These are phyloP conservation scores for Macadamia tetraphylla DNA, from an alignment of 164 flowering plant genomes.

Conservation along the genomic window DNA sequence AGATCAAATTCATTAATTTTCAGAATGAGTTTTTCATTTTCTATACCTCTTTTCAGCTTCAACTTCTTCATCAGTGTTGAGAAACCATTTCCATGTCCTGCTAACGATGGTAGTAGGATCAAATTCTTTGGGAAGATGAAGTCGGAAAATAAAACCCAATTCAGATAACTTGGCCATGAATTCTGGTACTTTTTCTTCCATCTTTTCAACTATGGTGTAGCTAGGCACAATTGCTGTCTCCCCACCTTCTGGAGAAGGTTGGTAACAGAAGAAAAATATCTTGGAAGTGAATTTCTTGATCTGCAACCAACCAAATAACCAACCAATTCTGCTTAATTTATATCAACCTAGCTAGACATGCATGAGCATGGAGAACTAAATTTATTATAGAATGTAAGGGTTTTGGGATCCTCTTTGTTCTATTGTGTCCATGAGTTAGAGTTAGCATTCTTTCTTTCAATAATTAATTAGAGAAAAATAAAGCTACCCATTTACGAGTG, in stretches of 20 bases:
- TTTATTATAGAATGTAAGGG: too few relatives aligned
- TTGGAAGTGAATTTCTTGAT: not conserved
- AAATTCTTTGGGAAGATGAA: not conserved
- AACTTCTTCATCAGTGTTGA: not conserved
- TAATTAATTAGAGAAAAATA: too few relatives aligned
- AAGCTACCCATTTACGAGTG: too few relatives aligned
- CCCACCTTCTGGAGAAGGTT: not conserved
- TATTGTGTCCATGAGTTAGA: too few relatives aligned
- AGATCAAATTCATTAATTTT: too few relatives aligned
- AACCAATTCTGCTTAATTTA: too few relatives aligned
- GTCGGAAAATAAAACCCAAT: not conserved
- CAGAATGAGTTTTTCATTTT: too few relatives aligned
- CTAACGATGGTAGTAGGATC: not conserved
- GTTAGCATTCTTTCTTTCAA: too few relatives aligned
- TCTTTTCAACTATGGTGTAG: not conserved
- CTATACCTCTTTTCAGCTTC: not conserved
- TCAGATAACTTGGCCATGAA: not conserved
- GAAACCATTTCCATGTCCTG: not conserved
- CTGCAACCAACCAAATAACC: not conserved
- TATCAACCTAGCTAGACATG: too few relatives aligned
- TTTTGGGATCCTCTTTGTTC: too few relatives aligned
- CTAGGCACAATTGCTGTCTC: not conserved
- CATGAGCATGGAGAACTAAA: too few relatives aligned
- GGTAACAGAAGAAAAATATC: not conserved
- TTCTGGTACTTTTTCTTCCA: not conserved